Evolutionary conservation across 148 eudicot genomes (phyloP).

Genomic region (Cornus kousa): DNA sequence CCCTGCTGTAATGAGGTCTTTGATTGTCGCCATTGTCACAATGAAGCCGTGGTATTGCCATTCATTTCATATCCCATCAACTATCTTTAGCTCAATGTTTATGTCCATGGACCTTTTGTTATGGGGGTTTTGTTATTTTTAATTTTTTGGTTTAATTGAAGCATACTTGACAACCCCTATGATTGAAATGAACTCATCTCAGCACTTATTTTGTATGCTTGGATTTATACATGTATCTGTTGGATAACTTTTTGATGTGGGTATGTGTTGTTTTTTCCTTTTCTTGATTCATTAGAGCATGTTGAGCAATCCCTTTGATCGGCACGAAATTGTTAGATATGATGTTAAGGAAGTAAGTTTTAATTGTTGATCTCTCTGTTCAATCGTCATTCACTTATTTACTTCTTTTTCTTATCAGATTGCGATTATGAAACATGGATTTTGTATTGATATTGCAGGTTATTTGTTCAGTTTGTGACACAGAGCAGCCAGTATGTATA

Average conservation of each 20-base stretch:
- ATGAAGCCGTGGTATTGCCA: slow-evolving; percentile 64
- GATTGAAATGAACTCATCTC: background rate
- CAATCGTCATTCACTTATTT: background rate
- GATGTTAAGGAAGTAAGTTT: slow-evolving; percentile 80
- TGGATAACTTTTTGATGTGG: slow-evolving; percentile 9
- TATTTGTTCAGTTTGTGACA: slow-evolving; percentile 90
- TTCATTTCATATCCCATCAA: background rate
- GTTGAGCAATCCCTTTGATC: slow-evolving; percentile 57
- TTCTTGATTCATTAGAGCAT: slow-evolving; percentile 41
- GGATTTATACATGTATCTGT: background rate
- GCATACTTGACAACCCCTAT: background rate
- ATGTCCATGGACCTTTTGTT: background rate
- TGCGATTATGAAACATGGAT: background rate
- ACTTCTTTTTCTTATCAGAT: background rate
- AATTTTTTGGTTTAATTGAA: background rate
- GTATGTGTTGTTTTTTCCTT: slow-evolving; percentile 10
- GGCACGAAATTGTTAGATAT: slow-evolving; percentile 67
- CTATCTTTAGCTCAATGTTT: background rate
- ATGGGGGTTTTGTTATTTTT: background rate
- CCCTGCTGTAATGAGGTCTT: slow-evolving; percentile 94
- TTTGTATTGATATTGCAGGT: slow-evolving; percentile 45
- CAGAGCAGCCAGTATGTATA: slow-evolving; percentile 84
- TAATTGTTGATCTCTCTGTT: background rate
- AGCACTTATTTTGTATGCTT: slow-evolving; percentile 1
- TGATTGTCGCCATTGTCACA: slow-evolving; percentile 95